A percentile compares a stretch with the other conserved stretches of the same genome.
phyloP scores from a whole-genome alignment of 2,329 filamentous ascomycete species.

The Cytospora mali region DNA sequence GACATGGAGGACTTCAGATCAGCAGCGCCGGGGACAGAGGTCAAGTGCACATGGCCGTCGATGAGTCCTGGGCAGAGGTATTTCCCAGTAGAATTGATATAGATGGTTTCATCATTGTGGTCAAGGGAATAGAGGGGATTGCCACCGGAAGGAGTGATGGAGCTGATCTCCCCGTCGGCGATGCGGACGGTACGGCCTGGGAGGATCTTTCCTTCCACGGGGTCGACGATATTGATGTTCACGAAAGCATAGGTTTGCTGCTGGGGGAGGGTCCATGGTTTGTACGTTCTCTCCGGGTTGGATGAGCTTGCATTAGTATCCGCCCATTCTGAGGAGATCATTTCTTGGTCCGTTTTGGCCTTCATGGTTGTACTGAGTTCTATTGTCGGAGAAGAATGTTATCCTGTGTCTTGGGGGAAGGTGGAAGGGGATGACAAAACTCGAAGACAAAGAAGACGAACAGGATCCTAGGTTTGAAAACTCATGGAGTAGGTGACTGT shows the following conservation, averaged over 20 bases:
- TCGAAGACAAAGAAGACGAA: too few relatives aligned
- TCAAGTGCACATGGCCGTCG: conserved; percentile 54
- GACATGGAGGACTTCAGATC: conserved; percentile 41
- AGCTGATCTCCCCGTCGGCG: conserved; percentile 39
- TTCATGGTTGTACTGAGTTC: not conserved
- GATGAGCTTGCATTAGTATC: not conserved
- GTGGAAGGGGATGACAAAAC: too few relatives aligned
- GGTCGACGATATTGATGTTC: conserved; percentile 49
- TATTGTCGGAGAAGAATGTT: not conserved
- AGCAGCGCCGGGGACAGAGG: conserved; percentile 46
- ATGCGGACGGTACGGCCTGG: conserved; percentile 39
- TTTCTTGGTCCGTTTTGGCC: not conserved
- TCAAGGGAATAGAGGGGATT: too few relatives aligned
- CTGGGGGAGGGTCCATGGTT: conserved; percentile 41
- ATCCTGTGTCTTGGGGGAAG: too few relatives aligned
- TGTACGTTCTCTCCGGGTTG: conserved; percentile 33
- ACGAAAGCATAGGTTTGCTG: conserved; percentile 41
- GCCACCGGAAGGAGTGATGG: too few relatives aligned
- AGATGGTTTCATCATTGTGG: conserved; percentile 25
- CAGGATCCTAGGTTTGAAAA: not conserved
- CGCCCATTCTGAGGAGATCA: not conserved
- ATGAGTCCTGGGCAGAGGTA: conserved; percentile 55
- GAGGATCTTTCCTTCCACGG: conserved; percentile 38
- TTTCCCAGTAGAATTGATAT: conserved; percentile 46
- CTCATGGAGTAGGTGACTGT: too few relatives aligned